Conservation (phyloP, 192 early-diverging fungal species). For the Mortierella antarctica region DNA sequence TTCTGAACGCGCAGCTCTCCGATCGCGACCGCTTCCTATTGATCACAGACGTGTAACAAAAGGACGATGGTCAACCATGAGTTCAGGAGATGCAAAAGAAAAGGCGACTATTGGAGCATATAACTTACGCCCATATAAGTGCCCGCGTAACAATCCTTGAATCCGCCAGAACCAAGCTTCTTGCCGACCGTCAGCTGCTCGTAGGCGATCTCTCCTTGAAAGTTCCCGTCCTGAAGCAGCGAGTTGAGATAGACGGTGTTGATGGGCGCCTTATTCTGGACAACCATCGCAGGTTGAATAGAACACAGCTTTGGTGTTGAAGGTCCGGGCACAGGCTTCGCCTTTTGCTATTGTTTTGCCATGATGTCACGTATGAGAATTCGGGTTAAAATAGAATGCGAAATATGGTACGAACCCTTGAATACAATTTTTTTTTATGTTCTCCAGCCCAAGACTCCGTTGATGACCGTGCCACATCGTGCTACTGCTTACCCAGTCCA, state of each 20-base stretch:
- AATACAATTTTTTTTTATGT: neutral
- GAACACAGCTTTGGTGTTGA: constrained; percentile 73
- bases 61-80: neutral
- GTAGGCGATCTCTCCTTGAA: constrained; percentile 71
- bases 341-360: constrained; percentile 61
- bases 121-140: constrained; percentile 66
- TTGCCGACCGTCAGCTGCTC: constrained; percentile 68
- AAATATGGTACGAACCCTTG: neutral
- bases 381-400: neutral
- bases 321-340: constrained; percentile 74
- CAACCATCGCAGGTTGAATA: constrained; percentile 55
- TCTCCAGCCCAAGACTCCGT: neutral
- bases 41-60: neutral
- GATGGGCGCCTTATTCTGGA: constrained; percentile 46
- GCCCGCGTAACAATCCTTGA: constrained; percentile 83
- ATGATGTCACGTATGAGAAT: neutral
- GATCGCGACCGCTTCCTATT: constrained; percentile 75
- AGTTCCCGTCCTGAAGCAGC: constrained; percentile 56
- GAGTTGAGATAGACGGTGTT: constrained; percentile 60
- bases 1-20: constrained; percentile 76
- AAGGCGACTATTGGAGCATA: neutral
- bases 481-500: constrained; percentile 69
- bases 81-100: neutral
- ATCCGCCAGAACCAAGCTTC: constrained; percentile 81
- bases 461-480: neutral